phyloP scores from a whole-genome alignment of 1,139 yeast species.

The Candida glucosophila region DNA sequence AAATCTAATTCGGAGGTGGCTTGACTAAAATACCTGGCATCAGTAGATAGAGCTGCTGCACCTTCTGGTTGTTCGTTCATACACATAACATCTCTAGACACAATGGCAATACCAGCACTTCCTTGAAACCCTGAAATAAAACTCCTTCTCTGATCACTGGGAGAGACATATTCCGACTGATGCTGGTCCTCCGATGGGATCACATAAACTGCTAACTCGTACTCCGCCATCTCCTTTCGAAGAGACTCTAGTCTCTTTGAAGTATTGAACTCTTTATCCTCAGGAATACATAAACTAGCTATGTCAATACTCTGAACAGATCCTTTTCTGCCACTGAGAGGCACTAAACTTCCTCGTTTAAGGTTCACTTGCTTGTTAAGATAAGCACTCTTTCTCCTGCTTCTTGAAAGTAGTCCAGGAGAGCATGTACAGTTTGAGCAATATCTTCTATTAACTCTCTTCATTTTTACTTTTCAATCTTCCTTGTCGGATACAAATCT shows the following conservation, averaged over 20 bases:
- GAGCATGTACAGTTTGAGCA: constrained; percentile 78
- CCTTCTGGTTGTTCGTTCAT: constrained; percentile 54
- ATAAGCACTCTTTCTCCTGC: constrained; percentile 44
- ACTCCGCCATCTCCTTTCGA: constrained; percentile 55
- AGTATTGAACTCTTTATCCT: constrained; percentile 45
- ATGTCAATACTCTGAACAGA: constrained; percentile 44
- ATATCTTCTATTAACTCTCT: constrained; percentile 33
- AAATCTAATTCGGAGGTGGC: constrained; percentile 82
- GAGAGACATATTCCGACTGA: constrained; percentile 81
- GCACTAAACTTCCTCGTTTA: constrained; percentile 18
- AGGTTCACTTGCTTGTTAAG: constrained; percentile 42
- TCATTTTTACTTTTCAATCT: constrained; percentile 6
- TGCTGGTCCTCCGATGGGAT: constrained; percentile 84
- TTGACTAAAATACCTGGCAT: constrained; percentile 90
- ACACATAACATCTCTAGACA: constrained; percentile 62
- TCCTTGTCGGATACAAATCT: neutral
- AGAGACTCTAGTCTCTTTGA: constrained; percentile 51
- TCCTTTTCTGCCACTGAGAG: constrained; percentile 29
- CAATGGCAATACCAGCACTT: constrained; percentile 87
- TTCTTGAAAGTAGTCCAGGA: constrained; percentile 67
- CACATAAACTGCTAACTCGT: constrained; percentile 42
- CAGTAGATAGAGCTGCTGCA: constrained; percentile 79
- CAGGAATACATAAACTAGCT: constrained; percentile 36
- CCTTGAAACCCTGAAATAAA: constrained; percentile 91
- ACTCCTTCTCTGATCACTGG: constrained; percentile 73